Evolutionary conservation across 2,329 filamentous ascomycete genomes (phyloP).

Genomic region (Xylariaceae sp.): DNA sequence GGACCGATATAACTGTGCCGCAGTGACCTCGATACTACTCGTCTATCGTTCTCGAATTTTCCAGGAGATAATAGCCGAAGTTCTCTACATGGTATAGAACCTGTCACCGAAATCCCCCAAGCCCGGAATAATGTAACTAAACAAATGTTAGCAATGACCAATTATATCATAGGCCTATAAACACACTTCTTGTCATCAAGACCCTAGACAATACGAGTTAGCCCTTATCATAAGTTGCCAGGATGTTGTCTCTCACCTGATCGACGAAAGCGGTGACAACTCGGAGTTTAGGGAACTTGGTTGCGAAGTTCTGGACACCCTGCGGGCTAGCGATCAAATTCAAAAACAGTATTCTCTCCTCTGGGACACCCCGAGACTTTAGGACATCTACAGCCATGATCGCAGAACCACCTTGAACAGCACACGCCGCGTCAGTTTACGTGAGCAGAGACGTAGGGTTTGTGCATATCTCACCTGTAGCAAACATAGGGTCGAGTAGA

Average conservation of each 20-base stretch:
- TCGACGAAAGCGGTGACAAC: slow-evolving; percentile 97
- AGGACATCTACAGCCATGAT: slow-evolving; percentile 96
- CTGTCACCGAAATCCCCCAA: slow-evolving; percentile 94
- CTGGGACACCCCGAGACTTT: slow-evolving; percentile 85
- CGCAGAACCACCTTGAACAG: slow-evolving; percentile 76
- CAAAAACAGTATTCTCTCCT: slow-evolving; percentile 93
- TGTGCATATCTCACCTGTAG: slow-evolving; percentile 68
- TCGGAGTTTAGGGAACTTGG: slow-evolving; percentile 83
- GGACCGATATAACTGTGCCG: not conserved
- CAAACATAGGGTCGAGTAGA: slow-evolving; percentile 97
- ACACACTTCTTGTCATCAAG: slow-evolving; percentile 95
- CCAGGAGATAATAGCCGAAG: slow-evolving; percentile 3
- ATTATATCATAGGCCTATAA: slow-evolving; percentile 3
- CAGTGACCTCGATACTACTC: not conserved
- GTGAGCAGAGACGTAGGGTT: not conserved
- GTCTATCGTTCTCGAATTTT: not conserved
- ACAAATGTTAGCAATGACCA: slow-evolving; percentile 41
- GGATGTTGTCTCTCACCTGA: slow-evolving; percentile 49
- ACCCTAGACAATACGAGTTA: slow-evolving; percentile 55
- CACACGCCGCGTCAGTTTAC: slow-evolving; percentile 13
- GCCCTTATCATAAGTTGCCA: slow-evolving; percentile 2
- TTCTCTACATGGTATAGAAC: slow-evolving; percentile 81
- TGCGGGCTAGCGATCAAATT: slow-evolving; percentile 98
- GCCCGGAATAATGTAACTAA: slow-evolving; percentile 91
- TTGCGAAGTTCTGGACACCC: slow-evolving; percentile 85